phyloP scores from a whole-genome alignment of 345 rosid genomes.

The Lumnitzera racemosa region DNA sequence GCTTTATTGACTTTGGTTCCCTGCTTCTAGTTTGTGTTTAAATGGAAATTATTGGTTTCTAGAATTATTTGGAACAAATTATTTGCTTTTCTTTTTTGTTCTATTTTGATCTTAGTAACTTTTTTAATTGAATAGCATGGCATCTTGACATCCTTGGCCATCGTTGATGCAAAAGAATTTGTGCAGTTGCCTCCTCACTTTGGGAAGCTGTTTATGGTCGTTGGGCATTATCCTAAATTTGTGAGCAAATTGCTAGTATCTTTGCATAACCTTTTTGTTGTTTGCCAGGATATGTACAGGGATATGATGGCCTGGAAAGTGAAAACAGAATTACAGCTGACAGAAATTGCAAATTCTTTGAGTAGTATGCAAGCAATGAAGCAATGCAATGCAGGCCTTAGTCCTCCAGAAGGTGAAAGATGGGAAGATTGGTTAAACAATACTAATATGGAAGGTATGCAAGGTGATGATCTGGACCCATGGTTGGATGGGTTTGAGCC shows the following conservation, averaged over 20 bases:
- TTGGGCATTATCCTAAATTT: too few relatives aligned
- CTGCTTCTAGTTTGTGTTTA: too few relatives aligned
- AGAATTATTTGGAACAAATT: too few relatives aligned
- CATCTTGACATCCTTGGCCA: too few relatives aligned
- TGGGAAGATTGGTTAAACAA: conserved; percentile 82
- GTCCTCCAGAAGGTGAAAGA: conserved; percentile 49
- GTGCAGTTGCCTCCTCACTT: too few relatives aligned
- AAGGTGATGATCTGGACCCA: conserved; percentile 47
- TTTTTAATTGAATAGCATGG: too few relatives aligned
- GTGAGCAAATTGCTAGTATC: neutral
- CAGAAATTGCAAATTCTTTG: conserved; percentile 61
- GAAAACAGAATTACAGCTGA: conserved; percentile 56
- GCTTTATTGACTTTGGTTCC: too few relatives aligned
- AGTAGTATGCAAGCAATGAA: conserved; percentile 46
- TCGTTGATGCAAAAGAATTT: too few relatives aligned
- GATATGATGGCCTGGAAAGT: conserved; percentile 60
- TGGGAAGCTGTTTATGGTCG: too few relatives aligned
- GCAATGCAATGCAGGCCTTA: conserved; percentile 31
- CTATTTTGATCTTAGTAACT: too few relatives aligned
- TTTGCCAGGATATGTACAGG: conserved; percentile 43
- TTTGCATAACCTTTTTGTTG: conserved; percentile 1
- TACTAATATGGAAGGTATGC: conserved; percentile 54
- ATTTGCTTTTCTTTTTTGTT: too few relatives aligned
- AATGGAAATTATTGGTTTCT: too few relatives aligned
- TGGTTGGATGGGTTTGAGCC: conserved; percentile 45